Evolutionary conservation across 164 flowering plant species (phyloP).

Genomic region (Euptelea pleiosperma): DNA sequence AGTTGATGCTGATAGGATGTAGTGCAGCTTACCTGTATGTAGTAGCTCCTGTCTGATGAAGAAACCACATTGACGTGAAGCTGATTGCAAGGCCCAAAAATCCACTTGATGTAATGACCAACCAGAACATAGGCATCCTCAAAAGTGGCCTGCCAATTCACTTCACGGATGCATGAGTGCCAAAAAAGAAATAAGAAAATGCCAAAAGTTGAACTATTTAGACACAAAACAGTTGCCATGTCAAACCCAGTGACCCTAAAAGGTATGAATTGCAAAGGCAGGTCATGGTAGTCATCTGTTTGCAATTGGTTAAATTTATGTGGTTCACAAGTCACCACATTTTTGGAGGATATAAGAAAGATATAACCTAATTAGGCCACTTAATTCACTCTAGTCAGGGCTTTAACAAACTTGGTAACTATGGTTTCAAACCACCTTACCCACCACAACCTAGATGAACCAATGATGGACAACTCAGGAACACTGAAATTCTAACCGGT

Average conservation of each 20-base stretch:
- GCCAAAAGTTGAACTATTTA: not conserved
- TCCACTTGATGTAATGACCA: conserved; percentile 88
- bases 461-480: too few species aligned
- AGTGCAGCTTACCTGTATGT: conserved; percentile 73
- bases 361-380: not conserved
- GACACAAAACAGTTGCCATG: too few species aligned
- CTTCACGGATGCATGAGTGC: conserved; percentile 17
- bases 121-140: conserved; percentile 75
- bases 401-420: not conserved
- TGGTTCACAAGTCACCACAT: not conserved
- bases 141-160: conserved; percentile 71
- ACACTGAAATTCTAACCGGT: too few species aligned
- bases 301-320: too few species aligned
- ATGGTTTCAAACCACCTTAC: not conserved
- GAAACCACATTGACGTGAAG: conserved; percentile 99
- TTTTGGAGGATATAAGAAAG: not conserved
- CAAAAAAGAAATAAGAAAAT: conserved; percentile 8
- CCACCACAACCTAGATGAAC: not conserved
- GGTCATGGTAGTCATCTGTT: too few species aligned
- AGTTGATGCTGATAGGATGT: not conserved
- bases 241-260: too few species aligned
- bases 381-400: not conserved
- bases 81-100: conserved; percentile 93
- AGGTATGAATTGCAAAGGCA: too few species aligned
- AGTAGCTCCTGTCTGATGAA: conserved; percentile 98